phyloP scores from a whole-genome alignment of 495 filamentous ascomycete species.

The Aspergillus conjunctus region DNA sequence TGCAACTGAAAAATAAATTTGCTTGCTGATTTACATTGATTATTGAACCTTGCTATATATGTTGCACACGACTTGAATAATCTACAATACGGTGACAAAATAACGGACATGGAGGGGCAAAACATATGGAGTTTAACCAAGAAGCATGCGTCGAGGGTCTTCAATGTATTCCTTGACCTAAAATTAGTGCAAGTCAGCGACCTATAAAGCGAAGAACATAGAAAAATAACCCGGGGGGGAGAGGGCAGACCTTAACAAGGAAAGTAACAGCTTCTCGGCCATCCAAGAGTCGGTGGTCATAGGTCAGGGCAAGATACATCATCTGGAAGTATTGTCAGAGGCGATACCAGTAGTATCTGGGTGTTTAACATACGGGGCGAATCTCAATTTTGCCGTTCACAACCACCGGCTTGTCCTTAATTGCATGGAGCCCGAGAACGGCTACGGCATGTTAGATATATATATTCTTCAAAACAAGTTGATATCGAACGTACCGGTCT shows the following conservation, averaged over 20 bases:
- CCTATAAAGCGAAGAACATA: not conserved
- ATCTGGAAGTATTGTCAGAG: conserved; percentile 57
- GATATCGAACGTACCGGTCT: conserved; percentile 61
- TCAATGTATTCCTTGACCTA: conserved; percentile 95
- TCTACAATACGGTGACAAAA: conserved; percentile 36
- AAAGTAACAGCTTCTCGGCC: conserved; percentile 96
- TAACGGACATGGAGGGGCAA: not conserved
- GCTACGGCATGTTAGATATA: conserved; percentile 49
- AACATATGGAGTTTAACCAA: conserved; percentile 46
- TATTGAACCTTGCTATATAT: conserved; percentile 19
- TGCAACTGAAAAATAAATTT: conserved; percentile 4
- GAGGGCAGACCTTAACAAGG: conserved; percentile 80
- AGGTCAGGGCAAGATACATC: conserved; percentile 98
- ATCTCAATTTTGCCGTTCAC: conserved; percentile 92
- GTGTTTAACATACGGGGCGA: conserved; percentile 63
- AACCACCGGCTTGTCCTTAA: conserved; percentile 90
- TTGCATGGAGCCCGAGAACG: conserved; percentile 95
- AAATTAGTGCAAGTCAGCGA: conserved; percentile 21
- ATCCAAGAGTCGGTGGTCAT: conserved; percentile 94
- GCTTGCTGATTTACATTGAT: not conserved
- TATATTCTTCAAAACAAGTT: not conserved
- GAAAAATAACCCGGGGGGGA: conserved; percentile 7
- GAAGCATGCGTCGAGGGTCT: conserved; percentile 89
- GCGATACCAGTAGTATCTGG: not conserved
- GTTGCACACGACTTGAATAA: conserved; percentile 28